Evolutionary conservation across 495 filamentous ascomycete genomes (phyloP).

Genomic region (Penicillium salamii): DNA sequence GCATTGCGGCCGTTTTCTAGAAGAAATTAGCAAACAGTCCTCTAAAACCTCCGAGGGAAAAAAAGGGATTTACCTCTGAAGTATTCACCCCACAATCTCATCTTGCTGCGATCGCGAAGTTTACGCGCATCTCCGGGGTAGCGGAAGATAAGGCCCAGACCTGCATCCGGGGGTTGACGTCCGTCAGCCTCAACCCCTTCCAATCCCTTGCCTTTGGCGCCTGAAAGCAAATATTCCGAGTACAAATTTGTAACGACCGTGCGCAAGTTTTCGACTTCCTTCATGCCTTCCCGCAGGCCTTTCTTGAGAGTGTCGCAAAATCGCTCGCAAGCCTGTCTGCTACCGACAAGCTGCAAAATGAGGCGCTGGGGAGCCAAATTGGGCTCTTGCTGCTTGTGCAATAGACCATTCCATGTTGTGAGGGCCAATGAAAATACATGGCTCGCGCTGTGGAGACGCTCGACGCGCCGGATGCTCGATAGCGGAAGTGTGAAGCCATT

Average conservation of each 20-base stretch:
- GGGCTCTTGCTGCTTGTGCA: constrained; percentile 51
- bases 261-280: constrained; percentile 78
- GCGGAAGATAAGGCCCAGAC: constrained; percentile 86
- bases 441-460: constrained; percentile 84
- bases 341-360: constrained; percentile 85
- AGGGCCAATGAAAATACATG: constrained; percentile 90
- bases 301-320: constrained; percentile 96
- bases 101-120: constrained; percentile 91
- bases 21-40: constrained; percentile 4
- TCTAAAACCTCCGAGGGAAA: not conserved
- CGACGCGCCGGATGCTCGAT: constrained; percentile 85
- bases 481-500: constrained; percentile 97
- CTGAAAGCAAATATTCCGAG: constrained; percentile 82
- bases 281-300: constrained; percentile 78
- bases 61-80: constrained; percentile 57
- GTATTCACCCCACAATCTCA: constrained; percentile 96
- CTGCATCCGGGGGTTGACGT: constrained; percentile 81
- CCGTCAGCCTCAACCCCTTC: constrained; percentile 36
- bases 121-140: constrained; percentile 97
- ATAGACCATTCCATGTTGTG: constrained; percentile 88
- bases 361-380: constrained; percentile 70
- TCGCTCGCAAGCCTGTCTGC: constrained; percentile 81
- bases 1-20: constrained; percentile 90
- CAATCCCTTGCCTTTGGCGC: constrained; percentile 34
- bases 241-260: constrained; percentile 79